phyloP scores from a whole-genome alignment of 2,329 filamentous ascomycete species.

The Trichoderma sp. region DNA sequence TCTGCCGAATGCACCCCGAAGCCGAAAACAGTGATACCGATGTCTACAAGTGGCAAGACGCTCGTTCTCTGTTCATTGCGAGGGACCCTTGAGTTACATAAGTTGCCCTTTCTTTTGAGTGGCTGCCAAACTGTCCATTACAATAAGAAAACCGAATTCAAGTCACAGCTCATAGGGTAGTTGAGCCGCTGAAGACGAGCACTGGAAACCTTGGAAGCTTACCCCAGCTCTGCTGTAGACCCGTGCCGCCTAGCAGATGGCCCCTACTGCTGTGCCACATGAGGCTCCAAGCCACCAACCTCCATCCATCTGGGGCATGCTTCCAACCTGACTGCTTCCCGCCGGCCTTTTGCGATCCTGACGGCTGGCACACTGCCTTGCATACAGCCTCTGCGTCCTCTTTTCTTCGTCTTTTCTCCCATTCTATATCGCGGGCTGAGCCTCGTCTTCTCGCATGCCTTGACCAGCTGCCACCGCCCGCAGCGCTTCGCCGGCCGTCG shows the following conservation, averaged over 20 bases:
- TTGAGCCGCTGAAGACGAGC: not conserved
- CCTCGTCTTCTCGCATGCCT: conserved; percentile 16
- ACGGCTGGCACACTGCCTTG: not conserved
- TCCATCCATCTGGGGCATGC: conserved; percentile 9
- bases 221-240: not conserved
- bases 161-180: not conserved
- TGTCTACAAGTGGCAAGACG: not conserved
- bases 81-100: no score
- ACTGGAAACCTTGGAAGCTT: not conserved
- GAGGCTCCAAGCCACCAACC: conserved; percentile 9
- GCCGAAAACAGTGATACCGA: not conserved
- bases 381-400: not conserved
- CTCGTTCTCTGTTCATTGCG: not conserved
- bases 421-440: conserved; percentile 6
- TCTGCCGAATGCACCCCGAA: not conserved
- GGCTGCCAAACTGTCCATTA: no score
- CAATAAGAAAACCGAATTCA: not conserved
- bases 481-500: conserved; percentile 14
- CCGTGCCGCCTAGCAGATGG: not conserved
- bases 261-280: conserved; percentile 18
- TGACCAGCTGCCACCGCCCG: conserved; percentile 5
- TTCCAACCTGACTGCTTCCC: not conserved
- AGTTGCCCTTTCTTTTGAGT: no score
- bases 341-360: not conserved
- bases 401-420: not conserved